Base-by-base conservation (phyloP, 768 basidiomycete genomes). In the Trametes punicea region DNA sequence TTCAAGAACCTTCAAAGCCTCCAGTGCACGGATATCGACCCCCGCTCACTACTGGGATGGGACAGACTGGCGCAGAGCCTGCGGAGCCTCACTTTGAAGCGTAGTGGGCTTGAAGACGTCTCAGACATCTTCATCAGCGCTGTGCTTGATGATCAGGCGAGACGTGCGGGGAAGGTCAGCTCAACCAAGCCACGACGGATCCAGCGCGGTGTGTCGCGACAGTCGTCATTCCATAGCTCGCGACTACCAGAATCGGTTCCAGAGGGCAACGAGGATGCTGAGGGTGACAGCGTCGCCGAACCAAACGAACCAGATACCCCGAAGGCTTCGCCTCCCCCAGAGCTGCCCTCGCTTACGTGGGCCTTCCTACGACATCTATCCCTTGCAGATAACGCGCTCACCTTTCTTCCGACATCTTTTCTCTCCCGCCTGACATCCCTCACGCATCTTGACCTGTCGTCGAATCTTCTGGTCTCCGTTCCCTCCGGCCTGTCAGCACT, bases 391-490 rank as follows among this genome's bases (percentile, higher is more conserved):
- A 95, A 94, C 65, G 78, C 81, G 15, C 75, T 93, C 57, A 91
- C 91, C 11, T 91, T 87, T 70, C 73, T 93, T 60, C 86, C 92
- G n/a, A 67, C 83, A 23, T 79, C 83, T 18, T 73, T 81, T 11
- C 74, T 92, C 30, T 78, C 81, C 6, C 80, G 84, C 66, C 79
- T 95, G 50, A 81, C 84, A 39, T 81, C 87, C 5, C 72, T 98
- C 38, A 87, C 87, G 0, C 83, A 91, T 68, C 82, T 96, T 59
- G 92, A 96, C 71, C 80, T 96, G 38, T 94, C 93, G 18, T 90
- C 89, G 38, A 97, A 97, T 69, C 82, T 97, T 16, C 81, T 98
- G 42, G 84, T 94, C 38, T 88, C 91, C 27, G 80, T 95, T n/a
- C 93, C 93, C 0, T 70, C 86, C 1, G 88, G 87, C 20, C 79